Evolutionary conservation across 2,329 filamentous ascomycete genomes (phyloP), one percentile per base, ranked within the genome.

Genomic region (Neonectria neomacrospora): DNA sequence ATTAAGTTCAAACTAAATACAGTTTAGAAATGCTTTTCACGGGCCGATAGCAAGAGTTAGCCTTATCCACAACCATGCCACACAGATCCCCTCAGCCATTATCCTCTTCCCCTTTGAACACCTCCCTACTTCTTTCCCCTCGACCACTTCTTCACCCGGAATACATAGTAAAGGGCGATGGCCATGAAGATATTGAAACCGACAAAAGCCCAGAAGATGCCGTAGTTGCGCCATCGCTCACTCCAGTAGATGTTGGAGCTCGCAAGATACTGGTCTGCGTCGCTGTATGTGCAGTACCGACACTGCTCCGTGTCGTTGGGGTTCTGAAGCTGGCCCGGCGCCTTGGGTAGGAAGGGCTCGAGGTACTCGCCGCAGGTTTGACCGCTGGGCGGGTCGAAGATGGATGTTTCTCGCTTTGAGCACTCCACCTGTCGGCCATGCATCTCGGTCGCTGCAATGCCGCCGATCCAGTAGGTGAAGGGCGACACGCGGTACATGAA

Each of bases 401-500:
- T 79, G 1, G 88, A 87, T 0, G 85, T 82, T 75, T 95, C 92
- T 8, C 75, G 73, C 0, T 77, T 62, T 0, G 83, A 79, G 73
- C 89, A 91, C 0, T 71, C 66, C 18, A 91, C 82, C 0, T 72
- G 44, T 2, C 88, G 80, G 14, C 78, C 82, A 54, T 88, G 83
- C 2, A 94, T 80, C 74, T 90, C 86, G 0, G 90, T 91, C 1
- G 88, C 82, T 2, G 91, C 83, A 76, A 93, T 89, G 11, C 88
- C 90, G 1, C 83, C 83, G 61, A 93, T 87, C 82, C 83, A 87
- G 76, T 92, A 92, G 0, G 88, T 91, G 63, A 91, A 89, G 0
- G 89, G 89, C 0, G 85, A 88, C 11, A 88, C 81, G 26, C 87
- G 84, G 76, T 92, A 79, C 90, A 93, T 93, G 79, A 92, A 93